phyloP scores from a whole-genome alignment of 73 alveolate genomes.

The Diophrys sp. region DNA sequence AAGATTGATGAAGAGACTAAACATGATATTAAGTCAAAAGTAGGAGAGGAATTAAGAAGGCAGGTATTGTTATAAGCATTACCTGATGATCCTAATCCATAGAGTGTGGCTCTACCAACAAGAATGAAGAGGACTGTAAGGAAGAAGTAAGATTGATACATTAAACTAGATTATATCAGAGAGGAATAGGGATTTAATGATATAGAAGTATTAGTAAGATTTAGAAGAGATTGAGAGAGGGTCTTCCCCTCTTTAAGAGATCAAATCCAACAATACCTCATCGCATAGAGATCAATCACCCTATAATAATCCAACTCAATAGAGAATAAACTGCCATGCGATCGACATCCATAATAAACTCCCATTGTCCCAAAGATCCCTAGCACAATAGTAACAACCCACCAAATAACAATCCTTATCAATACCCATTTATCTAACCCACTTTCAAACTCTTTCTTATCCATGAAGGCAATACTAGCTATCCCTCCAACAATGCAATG shows the following conservation, averaged over 20 bases:
- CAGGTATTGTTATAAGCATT: too few species aligned
- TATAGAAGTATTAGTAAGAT: background rate
- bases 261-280: background rate
- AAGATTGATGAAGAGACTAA: too few species aligned
- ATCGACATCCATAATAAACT: too few species aligned
- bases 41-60: too few species aligned
- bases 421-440: background rate
- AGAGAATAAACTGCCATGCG: too few species aligned
- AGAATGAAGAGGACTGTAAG: too few species aligned
- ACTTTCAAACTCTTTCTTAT: background rate
- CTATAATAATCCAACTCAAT: background rate
- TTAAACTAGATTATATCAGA: background rate
- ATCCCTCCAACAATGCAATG: conserved; percentile 35
- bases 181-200: background rate
- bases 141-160: too few species aligned
- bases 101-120: too few species aligned
- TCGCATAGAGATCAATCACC: background rate
- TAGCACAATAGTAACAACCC: background rate
- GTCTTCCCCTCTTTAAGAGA: too few species aligned
- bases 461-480: background rate
- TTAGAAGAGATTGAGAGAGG: background rate
- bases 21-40: too few species aligned
- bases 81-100: too few species aligned
- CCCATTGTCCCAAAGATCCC: background rate
- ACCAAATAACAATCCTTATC: background rate